Conservation (phyloP, 2,329 filamentous ascomycete species). For the Diaporthe humulicola region DNA sequence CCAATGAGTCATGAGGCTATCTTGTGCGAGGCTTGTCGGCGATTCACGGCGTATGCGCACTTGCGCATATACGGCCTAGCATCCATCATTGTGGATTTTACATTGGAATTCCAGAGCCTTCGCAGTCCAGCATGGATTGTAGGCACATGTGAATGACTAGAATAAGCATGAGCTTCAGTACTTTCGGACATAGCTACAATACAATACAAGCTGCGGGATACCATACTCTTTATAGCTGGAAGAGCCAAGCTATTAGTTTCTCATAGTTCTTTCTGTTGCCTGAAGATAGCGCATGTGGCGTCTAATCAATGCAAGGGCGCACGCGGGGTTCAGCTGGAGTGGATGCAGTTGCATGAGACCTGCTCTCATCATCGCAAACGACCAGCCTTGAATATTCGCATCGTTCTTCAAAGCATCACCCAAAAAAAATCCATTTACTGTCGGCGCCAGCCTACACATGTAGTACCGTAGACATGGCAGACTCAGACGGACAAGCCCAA, state of each 20-base stretch:
- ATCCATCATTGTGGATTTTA: neutral
- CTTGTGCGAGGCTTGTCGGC: neutral
- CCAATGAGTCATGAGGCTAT: constrained; percentile 4
- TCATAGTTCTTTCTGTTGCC: neutral
- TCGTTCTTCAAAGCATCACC: neutral
- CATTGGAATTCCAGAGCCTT: too few species aligned
- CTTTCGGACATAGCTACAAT: neutral
- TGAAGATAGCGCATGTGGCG: neutral
- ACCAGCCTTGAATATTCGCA: neutral
- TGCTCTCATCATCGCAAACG: neutral
- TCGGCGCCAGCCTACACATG: neutral
- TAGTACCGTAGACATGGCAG: neutral
- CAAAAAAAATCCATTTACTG: neutral
- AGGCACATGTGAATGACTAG: too few species aligned
- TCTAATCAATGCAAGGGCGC: neutral
- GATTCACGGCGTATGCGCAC: neutral
- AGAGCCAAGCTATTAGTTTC: neutral
- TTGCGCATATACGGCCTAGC: neutral
- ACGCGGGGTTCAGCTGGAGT: neutral
- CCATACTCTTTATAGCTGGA: neutral
- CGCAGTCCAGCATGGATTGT: neutral
- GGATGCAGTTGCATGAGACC: neutral
- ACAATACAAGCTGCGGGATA: neutral
- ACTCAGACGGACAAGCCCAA: constrained; percentile 39
- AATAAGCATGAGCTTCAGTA: neutral